Evolutionary conservation across 495 filamentous ascomycete species (phyloP), one percentile per base, ranked within the genome.

Genomic region (Terfezia boudieri): DNA sequence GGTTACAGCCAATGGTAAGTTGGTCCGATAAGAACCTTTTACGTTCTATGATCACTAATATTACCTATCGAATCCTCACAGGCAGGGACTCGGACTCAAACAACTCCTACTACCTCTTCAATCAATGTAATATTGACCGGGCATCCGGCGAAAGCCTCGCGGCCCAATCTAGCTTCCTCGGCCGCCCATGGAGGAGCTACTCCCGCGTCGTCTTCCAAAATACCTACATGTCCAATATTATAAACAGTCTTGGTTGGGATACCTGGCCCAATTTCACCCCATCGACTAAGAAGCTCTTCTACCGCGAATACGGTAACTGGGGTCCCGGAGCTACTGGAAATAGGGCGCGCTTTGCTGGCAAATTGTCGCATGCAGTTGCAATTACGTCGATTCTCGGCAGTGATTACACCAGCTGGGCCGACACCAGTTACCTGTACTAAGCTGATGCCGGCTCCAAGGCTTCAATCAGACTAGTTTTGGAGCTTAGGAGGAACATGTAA

Each of bases 141-240:
- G 74, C 69, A 9, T 53, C 64, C 1, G 76, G 74, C 7, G 63
- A 71, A 37, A 64, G 51, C 23, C 73, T 81, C 8, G 22, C 67
- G 4, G 57, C 61, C 9, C 79, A 76, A 6, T 68, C 71, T 32
- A 75, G 71, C 52, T 82, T 78, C 59, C 71, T 83, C 4, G 80
- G 80, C 8, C 71, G 79, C n/a, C 81, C 80, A 16, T 83, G 79
- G 79, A 64, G 70, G 9, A 64, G 74, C 52, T 81, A 76, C 58
- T 70, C 79, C 4, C 65, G 74, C 8, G 80, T 81, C 2, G 71
- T 77, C 26, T 77, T 82, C 66, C 80, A 82, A 64, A 67, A 71
- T 36, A 78, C 74, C 3, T 54, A 57, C 6, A 66, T 83, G 59
- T 69, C 68, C n/a, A 59, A 62, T 32, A 73, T 81, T 16, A 73